Percentiles rank a stretch among this genome's conserved stretches.
Evolutionary conservation across 2,329 filamentous ascomycete genomes (phyloP).

Genomic region (Trichoderma afroharzianum): DNA sequence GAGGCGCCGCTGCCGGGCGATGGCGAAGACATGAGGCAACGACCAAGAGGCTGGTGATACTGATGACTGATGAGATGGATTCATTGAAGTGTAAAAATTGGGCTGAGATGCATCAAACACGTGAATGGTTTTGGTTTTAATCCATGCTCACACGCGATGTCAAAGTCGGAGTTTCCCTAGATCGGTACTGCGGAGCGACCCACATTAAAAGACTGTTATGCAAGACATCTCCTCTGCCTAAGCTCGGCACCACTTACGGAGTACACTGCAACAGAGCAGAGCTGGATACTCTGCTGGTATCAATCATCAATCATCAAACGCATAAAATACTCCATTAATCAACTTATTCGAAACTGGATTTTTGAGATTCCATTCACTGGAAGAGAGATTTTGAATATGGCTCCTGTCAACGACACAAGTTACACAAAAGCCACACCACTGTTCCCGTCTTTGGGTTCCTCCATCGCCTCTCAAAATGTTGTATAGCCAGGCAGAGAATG

Average conservation of each 20-base stretch:
- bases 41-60: neutral
- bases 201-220: neutral
- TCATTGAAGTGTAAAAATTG: neutral
- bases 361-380: neutral
- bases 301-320: no score
- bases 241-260: neutral
- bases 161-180: neutral
- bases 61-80: neutral
- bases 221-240: neutral
- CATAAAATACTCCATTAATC: neutral
- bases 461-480: neutral
- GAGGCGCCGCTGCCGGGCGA: slow-evolving; percentile 24
- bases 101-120: neutral
- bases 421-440: neutral
- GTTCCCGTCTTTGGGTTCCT: neutral
- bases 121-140: neutral
- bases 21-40: slow-evolving; percentile 24
- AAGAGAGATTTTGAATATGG: no score
- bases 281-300: neutral
- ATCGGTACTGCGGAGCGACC: neutral
- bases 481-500: neutral
- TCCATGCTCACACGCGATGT: neutral
- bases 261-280: neutral
- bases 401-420: neutral
- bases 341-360: neutral